These are phyloP conservation scores for Phaseolus lunatus DNA, from an alignment of 306 rosid species.

Conservation along the genomic window DNA sequence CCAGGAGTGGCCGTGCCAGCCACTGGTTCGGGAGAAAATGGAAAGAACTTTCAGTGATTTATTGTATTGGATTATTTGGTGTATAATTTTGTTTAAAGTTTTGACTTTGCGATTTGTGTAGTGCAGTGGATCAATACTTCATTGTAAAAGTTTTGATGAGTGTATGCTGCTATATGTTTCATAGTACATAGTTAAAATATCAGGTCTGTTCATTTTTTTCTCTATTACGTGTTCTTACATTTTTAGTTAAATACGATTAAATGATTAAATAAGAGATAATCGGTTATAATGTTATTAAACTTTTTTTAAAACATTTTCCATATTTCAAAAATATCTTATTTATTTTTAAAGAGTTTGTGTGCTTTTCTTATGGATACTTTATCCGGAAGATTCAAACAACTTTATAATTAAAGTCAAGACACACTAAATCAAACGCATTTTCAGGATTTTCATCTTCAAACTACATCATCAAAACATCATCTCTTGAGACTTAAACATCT, in stretches of 20 bases:
- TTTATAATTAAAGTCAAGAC: too few species aligned
- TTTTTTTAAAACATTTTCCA: too few species aligned
- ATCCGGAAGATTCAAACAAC: too few species aligned
- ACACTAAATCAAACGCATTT: too few species aligned
- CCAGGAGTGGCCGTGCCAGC: conserved; percentile 48
- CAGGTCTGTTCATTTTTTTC: background rate
- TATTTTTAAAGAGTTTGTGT: too few species aligned
- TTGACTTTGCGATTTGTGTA: background rate
- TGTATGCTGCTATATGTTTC: conserved; percentile 10
- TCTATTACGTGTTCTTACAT: background rate
- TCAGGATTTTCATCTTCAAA: too few species aligned
- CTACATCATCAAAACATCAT: too few species aligned
- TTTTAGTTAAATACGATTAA: background rate
- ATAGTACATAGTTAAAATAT: background rate
- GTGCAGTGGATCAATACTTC: background rate
- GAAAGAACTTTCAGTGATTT: conserved; percentile 10
- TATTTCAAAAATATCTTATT: too few species aligned
- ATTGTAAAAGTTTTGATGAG: conserved; percentile 13
- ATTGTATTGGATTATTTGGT: conserved; percentile 15
- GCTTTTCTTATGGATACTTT: too few species aligned
- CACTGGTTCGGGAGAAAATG: conserved; percentile 29
- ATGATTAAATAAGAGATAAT: too few species aligned
- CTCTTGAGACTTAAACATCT: too few species aligned
- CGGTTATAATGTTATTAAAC: too few species aligned
- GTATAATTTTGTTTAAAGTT: background rate